A percentile compares a stretch with the other conserved stretches of the same genome.
Evolutionary conservation across 768 basidiomycete species (phyloP).

Genomic region (Mycena pura): DNA sequence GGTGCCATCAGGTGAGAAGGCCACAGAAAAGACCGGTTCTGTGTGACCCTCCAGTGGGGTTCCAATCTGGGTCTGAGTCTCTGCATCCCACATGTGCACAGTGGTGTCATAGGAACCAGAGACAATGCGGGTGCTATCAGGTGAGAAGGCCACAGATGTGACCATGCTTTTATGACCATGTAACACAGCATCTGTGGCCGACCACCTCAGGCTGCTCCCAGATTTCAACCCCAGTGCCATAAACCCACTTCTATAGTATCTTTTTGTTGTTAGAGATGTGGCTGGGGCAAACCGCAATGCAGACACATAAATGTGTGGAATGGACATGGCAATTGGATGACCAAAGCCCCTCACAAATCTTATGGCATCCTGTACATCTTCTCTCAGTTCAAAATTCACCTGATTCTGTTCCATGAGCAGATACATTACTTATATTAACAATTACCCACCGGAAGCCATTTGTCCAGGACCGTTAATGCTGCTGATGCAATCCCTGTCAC

Average conservation of each 20-base stretch:
- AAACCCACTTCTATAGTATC: background rate
- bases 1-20: constrained; percentile 27
- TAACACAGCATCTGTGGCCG: background rate
- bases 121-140: constrained; percentile 22
- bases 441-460: background rate
- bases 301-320: constrained; percentile 3
- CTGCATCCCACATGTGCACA: constrained; percentile 6
- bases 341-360: background rate
- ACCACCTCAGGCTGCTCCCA: background rate
- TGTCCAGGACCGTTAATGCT: background rate
- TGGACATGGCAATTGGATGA: background rate
- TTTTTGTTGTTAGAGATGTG: background rate
- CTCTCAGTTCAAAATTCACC: background rate
- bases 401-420: background rate
- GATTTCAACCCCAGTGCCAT: background rate
- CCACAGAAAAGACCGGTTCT: constrained; percentile 16
- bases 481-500: background rate
- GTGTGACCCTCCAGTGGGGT: constrained; percentile 18
- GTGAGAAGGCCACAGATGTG: constrained; percentile 21
- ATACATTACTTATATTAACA: background rate
- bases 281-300: constrained; percentile 1
- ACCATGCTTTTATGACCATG: constrained; percentile 12
- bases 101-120: constrained; percentile 28
- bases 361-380: background rate
- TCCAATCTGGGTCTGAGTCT: background rate